Evolutionary conservation across 345 rosid genomes (phyloP), one percentile per base, ranked within the genome.

Genomic region (Gossypioides kirkii): DNA sequence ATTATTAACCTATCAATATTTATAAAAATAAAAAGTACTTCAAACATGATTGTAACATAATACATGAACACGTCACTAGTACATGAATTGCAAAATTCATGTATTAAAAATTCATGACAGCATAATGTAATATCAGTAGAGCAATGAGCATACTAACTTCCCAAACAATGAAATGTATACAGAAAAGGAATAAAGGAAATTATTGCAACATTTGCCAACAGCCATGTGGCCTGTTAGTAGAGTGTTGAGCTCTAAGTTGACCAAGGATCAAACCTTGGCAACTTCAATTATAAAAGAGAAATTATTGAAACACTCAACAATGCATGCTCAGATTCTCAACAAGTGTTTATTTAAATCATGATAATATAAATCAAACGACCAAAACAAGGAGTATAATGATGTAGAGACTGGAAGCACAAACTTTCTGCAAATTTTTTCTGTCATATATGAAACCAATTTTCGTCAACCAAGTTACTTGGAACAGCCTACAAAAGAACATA

Each of bases 401-500:
- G 62, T 73, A 55, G 67, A 77, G 69, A 43, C 61, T 10, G 23
- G 50, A 78, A 82, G 84, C 74, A 88, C 98, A 84, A 72, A 96
- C 99, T 84, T 87, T 87, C 82, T 73, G 86, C 82, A 96, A 80
- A 78, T 87, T 61, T 38, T 61, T 61, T 61, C 46, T 36, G 67
- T 36, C 67, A 61, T 61, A 61, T 3, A 38, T 83, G 96, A 89
- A 91, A 81, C 98, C 99, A 38, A 81, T 85, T 20, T 81, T 76
- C 60, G 85, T 87, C 96, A 87, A 77, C 99, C 97, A 95, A 77
- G 93, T 85, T 58, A 95, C 90, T 90, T 95, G 99, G 77, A 84
- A 83, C 83, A 95, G 89, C 88, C 97, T 95, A 86, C 89, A 90
- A 87, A 84, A 87, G 77, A 84, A 72, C 72, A 82, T 54, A 70